A percentile compares a stretch with the other conserved stretches of the same genome.
These are phyloP conservation scores for Durusdinium trenchii DNA, from an alignment of 73 alveolate genomes.

Conservation along the genomic window DNA sequence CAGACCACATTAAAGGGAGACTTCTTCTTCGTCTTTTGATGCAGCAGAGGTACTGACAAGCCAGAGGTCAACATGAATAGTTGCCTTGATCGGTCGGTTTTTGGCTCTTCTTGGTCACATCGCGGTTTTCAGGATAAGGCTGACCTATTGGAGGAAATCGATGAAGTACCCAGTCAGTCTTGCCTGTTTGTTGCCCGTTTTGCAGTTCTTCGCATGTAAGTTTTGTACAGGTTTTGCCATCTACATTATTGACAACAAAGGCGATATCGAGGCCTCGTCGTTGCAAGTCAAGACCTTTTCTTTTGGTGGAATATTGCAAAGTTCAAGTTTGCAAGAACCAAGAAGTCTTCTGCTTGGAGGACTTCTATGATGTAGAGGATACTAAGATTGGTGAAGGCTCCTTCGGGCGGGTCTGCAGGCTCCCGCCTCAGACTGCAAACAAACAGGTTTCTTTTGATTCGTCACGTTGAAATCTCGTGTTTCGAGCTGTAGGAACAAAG, in stretches of 20 bases:
- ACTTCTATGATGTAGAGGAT: slow-evolving; percentile 73
- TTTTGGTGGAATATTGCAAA: no score
- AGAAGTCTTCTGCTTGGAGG: no score
- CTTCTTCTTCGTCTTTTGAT: neutral
- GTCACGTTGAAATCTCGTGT: no score
- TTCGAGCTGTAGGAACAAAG: no score
- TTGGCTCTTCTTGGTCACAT: no score
- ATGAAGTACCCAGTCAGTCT: slow-evolving; percentile 25
- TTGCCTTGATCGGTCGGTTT: no score
- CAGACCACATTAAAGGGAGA: neutral
- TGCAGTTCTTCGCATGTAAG: no score
- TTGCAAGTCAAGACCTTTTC: no score
- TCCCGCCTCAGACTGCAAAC: neutral
- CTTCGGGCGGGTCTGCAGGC: slow-evolving; percentile 60
- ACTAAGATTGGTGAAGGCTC: slow-evolving; percentile 87
- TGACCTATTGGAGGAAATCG: slow-evolving; percentile 30
- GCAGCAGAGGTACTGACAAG: neutral
- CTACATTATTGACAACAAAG: slow-evolving; percentile 76
- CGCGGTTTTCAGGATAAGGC: slow-evolving; percentile 25
- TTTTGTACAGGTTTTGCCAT: slow-evolving; percentile 22
- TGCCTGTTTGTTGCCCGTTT: neutral
- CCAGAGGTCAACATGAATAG: neutral
- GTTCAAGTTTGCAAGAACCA: no score
- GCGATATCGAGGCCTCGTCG: slow-evolving; percentile 41
- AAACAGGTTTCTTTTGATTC: no score